Evolutionary conservation across 345 rosid genomes (phyloP), one percentile per base, ranked within the genome.

Genomic region (Cardamine resedifolia): DNA sequence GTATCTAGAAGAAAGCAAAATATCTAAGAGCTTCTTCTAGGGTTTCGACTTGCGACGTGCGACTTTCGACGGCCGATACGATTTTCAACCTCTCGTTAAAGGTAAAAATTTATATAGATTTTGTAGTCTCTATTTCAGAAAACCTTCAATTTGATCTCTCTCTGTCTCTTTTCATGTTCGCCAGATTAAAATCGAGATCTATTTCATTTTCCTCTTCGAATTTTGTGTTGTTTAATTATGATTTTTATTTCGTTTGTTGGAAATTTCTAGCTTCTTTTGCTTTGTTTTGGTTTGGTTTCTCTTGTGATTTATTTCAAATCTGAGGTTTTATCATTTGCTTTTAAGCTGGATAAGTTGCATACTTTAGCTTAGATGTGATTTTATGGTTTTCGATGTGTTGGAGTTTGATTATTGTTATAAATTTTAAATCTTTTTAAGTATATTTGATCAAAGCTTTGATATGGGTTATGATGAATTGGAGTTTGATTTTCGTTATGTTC

Each of bases 11-110:
- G 71, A 44, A 55, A 64, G 36, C 56, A 33, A 30, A 30, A 31
- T 34, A 65, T 58, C 51, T 58, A 19, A 56, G 51, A 57, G 44
- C 57, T 33, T 43, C 19, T 26, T 58, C 60, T 66, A 74, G 78
- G 78, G 78, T 74, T 66, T 66, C 66, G 34, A 14, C 57, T 53
- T 34, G 23, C 16, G 76, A 72, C 49, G 76, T n/a, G n/a, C n/a
- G n/a, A n/a, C 57, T 53, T 34, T 31, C 16, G 76, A 72, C 49
- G 76, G 76, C 64, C 48, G 45, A 34, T 56, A 20, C 26, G 57
- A 20, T 41, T 30, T 21, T 31, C 70, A 34, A 31, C 7, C 4
- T 2, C 58, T 48, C 50, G 52, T 36, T 1, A 1, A 19, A 74
- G 27, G 75, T 60, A 41, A 30, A 41, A 30, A 28, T 21, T 11